Percentiles rank a stretch among this genome's conserved stretches.
Evolutionary conservation across 2,329 filamentous ascomycete genomes (phyloP).

Genomic region (Cadophora gregata): DNA sequence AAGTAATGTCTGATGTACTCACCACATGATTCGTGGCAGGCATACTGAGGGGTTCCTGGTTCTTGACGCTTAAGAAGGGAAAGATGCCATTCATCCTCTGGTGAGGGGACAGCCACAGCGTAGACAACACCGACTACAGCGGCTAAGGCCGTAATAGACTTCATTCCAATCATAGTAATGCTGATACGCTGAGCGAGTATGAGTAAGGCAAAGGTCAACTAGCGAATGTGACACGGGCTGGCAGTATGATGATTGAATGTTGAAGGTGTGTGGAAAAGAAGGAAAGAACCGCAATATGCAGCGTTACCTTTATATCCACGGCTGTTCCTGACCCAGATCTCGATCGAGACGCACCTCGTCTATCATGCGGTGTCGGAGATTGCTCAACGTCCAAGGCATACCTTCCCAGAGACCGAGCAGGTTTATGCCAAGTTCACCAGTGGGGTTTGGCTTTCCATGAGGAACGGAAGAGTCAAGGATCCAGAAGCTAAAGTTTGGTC

Average conservation of each 20-base stretch:
- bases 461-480: not conserved
- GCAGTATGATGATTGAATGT: conserved; percentile 9
- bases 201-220: not conserved
- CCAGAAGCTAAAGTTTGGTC: not conserved
- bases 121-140: conserved; percentile 20
- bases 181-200: conserved; percentile 16
- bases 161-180: conserved; percentile 29
- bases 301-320: conserved; percentile 13
- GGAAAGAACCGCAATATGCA: conserved; percentile 7
- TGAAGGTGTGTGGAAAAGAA: conserved; percentile 4
- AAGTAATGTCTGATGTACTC: conserved; percentile 1
- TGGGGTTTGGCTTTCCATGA: conserved; percentile 2
- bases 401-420: not conserved
- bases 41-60: conserved; percentile 30
- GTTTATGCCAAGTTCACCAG: not conserved
- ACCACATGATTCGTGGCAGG: conserved; percentile 33
- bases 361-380: conserved; percentile 14
- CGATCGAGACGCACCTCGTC: conserved; percentile 1
- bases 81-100: conserved; percentile 23
- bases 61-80: conserved; percentile 31
- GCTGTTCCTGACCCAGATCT: conserved; percentile 3
- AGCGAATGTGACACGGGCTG: not conserved
- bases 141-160: conserved; percentile 17
- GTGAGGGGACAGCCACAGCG: conserved; percentile 14
- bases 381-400: conserved; percentile 1